Base-by-base conservation (phyloP, 2,329 filamentous ascomycete genomes). In the Huntiella moniliformis region DNA sequence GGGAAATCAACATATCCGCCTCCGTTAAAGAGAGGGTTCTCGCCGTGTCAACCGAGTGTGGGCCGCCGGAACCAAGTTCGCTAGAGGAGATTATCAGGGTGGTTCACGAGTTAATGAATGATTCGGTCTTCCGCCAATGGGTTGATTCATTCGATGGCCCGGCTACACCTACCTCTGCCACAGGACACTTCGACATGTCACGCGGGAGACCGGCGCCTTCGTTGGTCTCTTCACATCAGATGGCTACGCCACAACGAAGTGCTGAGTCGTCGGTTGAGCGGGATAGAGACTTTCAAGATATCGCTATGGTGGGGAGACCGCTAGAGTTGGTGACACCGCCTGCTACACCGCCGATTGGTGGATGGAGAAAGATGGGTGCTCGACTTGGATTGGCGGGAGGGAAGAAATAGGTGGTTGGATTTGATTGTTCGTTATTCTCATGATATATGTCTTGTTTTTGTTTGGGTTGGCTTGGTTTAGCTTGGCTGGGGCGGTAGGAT, bases 91-190 rank as follows among this genome's bases (percentile, higher is more conserved):
- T 91, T 15, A 82, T 93, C 17, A 73, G 74, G 51, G 92, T 94
- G 51, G 83, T 95, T 36, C 87, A 88, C 60, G 91, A 96, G 54
- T 67, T 98, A 47, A 96, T 98, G 87, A 92, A 94, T 55, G 91
- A 96, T 59, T 95, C 87, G 3, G 83, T 96, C 0, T 68, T 96
- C 44, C 78, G 94, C 1, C 87, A 88, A 0, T 98, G 96, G 58
- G 70, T 96, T 45, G 34, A 17, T 8, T 11, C 17, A 5, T 7
- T 41, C 5, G 39, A 41, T 5, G 17, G 8, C n/a, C 22, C 22
- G 1, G 22, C 10, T 2, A 28, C 22, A 7, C 22, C 22, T 3
- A 28, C 22, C 2, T 28, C 22, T 10, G 22, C 22, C 7, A 7
- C 22, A 3, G 22, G 22, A 1, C 6, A 5, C 1, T 10, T 10